Conservation (phyloP, 2,329 filamentous ascomycete genomes). For the Teratosphaeriaceae sp. region DNA sequence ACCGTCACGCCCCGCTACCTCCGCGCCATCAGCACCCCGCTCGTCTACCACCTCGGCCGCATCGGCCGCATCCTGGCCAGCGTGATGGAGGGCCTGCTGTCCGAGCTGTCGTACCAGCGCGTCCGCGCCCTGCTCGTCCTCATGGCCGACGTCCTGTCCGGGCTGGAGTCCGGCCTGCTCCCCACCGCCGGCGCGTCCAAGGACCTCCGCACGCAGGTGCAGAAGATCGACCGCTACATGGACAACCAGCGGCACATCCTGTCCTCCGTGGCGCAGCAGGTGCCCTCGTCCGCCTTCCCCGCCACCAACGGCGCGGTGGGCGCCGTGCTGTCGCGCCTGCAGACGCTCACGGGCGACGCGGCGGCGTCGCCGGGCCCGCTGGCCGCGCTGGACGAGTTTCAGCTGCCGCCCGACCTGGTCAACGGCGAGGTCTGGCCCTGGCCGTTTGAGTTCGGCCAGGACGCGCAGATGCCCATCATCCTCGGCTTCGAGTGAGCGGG, state of each 20-base stretch:
- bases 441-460: conserved; percentile 6
- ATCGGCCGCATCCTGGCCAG: conserved; percentile 30
- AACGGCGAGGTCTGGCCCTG: conserved; percentile 8
- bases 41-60: conserved; percentile 43
- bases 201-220: conserved; percentile 35
- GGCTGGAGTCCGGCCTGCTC: conserved; percentile 34
- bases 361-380: neutral
- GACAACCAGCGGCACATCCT: conserved; percentile 19
- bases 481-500: neutral
- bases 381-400: conserved; percentile 9
- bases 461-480: conserved; percentile 4
- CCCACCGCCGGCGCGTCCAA: conserved; percentile 30
- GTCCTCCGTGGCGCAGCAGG: conserved; percentile 5
- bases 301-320: too few species aligned
- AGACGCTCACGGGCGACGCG: neutral
- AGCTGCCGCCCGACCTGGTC: conserved; percentile 10
- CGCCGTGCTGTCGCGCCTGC: neutral
- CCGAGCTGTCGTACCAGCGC: neutral
- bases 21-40: conserved; percentile 42
- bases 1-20: conserved; percentile 40
- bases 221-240: conserved; percentile 41
- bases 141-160: conserved; percentile 37
- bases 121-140: conserved; percentile 29
- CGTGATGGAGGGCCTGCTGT: neutral
- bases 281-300: too few species aligned